Conservation (phyloP, 768 basidiomycete species). For the Wakefieldia striispora region DNA sequence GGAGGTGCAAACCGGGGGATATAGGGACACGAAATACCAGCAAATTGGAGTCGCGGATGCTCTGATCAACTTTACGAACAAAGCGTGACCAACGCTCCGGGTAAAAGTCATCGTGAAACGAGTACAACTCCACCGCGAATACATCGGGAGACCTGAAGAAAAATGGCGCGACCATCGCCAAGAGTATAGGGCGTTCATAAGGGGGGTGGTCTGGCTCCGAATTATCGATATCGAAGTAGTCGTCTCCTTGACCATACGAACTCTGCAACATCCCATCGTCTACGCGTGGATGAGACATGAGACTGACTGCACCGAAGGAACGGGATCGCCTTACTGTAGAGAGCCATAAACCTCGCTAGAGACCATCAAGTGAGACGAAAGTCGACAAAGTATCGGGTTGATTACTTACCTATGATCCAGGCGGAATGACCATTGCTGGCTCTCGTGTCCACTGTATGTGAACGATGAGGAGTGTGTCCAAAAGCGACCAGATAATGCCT, state of each 20-base stretch:
- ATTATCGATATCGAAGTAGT: constrained; percentile 31
- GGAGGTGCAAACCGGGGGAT: not conserved
- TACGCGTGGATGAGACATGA: constrained; percentile 2
- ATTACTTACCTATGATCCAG: constrained; percentile 27
- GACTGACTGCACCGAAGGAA: not conserved
- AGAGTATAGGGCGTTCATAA: constrained; percentile 20
- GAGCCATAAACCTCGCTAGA: constrained; percentile 30
- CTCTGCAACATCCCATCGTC: constrained; percentile 28
- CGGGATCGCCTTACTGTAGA: constrained; percentile 23
- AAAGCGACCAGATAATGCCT: not conserved
- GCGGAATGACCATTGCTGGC: constrained; percentile 13
- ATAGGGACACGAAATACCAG: constrained; percentile 13
- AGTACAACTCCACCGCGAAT: constrained; percentile 27
- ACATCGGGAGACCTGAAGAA: constrained; percentile 28
- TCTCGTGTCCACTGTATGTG: constrained; percentile 6
- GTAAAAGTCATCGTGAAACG: constrained; percentile 27
- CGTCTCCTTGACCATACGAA: constrained; percentile 31
- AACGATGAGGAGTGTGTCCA: not conserved
- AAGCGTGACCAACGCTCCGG: constrained; percentile 28
- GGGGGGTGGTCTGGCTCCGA: constrained; percentile 6
- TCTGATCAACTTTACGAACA: constrained; percentile 30
- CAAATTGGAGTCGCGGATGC: constrained; percentile 32
- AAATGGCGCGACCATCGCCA: constrained; percentile 21
- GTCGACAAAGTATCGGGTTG: not conserved
- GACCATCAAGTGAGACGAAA: constrained; percentile 2